Evolutionary conservation across 2,329 filamentous ascomycete species (phyloP).

Genomic region (Leptographium lundbergii): DNA sequence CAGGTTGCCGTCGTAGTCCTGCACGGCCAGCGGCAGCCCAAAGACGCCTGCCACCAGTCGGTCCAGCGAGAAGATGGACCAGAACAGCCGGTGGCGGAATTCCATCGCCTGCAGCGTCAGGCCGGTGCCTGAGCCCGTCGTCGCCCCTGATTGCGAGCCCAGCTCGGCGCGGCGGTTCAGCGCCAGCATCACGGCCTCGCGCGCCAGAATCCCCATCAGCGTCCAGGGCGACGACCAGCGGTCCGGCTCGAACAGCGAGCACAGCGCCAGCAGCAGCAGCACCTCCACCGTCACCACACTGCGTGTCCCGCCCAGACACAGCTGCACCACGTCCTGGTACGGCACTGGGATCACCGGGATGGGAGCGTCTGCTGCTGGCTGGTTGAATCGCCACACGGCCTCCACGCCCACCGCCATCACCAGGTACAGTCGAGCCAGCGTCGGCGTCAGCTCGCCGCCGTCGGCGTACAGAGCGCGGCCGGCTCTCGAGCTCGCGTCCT

Average conservation of each 20-base stretch:
- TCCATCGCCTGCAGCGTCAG: conserved; percentile 16
- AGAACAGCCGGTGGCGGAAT: conserved; percentile 25
- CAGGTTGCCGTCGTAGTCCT: conserved; percentile 25
- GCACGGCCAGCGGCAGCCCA: conserved; percentile 26
- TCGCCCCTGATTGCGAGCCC: conserved; percentile 9
- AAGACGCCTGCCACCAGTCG: conserved; percentile 30
- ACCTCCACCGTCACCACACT: conserved; percentile 26
- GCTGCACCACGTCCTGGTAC: conserved; percentile 27
- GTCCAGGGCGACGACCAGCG: conserved; percentile 25
- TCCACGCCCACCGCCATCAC: conserved; percentile 33
- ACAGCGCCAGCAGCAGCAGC: conserved; percentile 27
- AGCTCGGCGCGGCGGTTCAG: conserved; percentile 20
- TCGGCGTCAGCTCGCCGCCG: conserved; percentile 16
- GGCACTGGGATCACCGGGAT: conserved; percentile 22
- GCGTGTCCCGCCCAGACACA: conserved; percentile 20
- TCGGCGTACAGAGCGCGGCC: conserved; percentile 4
- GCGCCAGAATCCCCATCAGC: conserved; percentile 26
- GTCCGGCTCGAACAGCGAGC: conserved; percentile 29
- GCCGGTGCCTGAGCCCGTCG: conserved; percentile 1
- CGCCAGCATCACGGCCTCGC: conserved; percentile 26
- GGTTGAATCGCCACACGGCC: conserved; percentile 27
- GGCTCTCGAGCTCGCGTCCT: conserved; percentile 19
- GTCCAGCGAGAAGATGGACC: conserved; percentile 31
- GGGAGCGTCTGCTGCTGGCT: conserved; percentile 19
- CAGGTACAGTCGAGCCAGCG: conserved; percentile 25